These are phyloP conservation scores for Aphanomyces astaci DNA, from an alignment of 352 stramenopile genomes.

Conservation along the genomic window DNA sequence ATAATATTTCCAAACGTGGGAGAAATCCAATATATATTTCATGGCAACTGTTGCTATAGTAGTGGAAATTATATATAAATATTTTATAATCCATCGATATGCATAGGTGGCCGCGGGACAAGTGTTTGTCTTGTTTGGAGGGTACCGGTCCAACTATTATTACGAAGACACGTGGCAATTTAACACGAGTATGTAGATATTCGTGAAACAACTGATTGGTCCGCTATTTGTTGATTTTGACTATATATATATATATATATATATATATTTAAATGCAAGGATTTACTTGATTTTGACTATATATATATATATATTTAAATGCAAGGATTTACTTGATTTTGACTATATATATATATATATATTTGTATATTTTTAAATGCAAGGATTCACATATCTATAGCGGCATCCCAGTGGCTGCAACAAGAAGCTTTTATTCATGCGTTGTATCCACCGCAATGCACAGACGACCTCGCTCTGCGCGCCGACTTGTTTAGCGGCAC, in stretches of 20 bases:
- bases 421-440: slow-evolving; percentile 87
- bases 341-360: too few relatives aligned
- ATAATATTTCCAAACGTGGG: too few relatives aligned
- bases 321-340: neutral
- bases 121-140: slow-evolving; percentile 89
- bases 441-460: slow-evolving; percentile 85
- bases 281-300: neutral
- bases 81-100: too few relatives aligned
- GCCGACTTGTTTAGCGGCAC: slow-evolving; percentile 60
- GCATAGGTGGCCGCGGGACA: slow-evolving; percentile 50
- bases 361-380: too few relatives aligned
- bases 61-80: too few relatives aligned
- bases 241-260: too few relatives aligned
- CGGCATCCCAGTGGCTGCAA: slow-evolving; percentile 80
- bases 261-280: too few relatives aligned
- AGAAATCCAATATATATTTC: too few relatives aligned
- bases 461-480: slow-evolving; percentile 75
- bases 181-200: slow-evolving; percentile 84
- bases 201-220: too few relatives aligned
- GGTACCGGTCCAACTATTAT: slow-evolving; percentile 90
- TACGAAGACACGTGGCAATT: slow-evolving; percentile 96
- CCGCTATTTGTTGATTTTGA: too few relatives aligned
- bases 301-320: neutral
- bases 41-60: too few relatives aligned
- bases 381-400: too few relatives aligned